Percentiles rank a stretch among this genome's conserved stretches.
Conservation (phyloP, 2,329 filamentous ascomycete genomes). For the Ramichloridium luteum region DNA sequence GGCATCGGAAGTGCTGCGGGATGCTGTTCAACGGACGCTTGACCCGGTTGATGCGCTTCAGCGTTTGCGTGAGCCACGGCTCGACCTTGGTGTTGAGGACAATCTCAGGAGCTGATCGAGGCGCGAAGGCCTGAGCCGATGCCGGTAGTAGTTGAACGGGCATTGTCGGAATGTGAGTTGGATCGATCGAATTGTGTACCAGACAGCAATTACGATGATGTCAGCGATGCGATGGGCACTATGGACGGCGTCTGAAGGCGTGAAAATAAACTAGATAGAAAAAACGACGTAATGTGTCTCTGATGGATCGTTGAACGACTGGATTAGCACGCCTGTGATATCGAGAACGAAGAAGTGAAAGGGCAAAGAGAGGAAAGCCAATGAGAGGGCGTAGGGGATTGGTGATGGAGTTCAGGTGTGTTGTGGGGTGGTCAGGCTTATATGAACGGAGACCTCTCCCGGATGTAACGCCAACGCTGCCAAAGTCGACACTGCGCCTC, state of each 20-base stretch:
- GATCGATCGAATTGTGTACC: constrained; percentile 10
- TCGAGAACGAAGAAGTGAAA: constrained; percentile 14
- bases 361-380: constrained; percentile 14
- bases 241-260: constrained; percentile 15
- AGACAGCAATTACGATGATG: constrained; percentile 13
- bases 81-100: constrained; percentile 86
- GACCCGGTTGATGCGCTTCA: constrained; percentile 92
- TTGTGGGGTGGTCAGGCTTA: constrained; percentile 5
- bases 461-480: neutral
- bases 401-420: constrained; percentile 7
- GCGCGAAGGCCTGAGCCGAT: constrained; percentile 91
- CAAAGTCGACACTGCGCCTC: constrained; percentile 8
- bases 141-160: constrained; percentile 86
- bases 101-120: constrained; percentile 84
- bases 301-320: constrained; percentile 15
- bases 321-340: constrained; percentile 17
- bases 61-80: constrained; percentile 89
- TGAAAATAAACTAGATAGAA: constrained; percentile 12
- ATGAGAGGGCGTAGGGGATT: constrained; percentile 14
- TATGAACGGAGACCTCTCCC: constrained; percentile 5
- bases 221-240: constrained; percentile 20
- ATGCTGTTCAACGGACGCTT: constrained; percentile 97
- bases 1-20: constrained; percentile 84
- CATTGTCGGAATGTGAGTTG: constrained; percentile 45
- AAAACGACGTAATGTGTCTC: constrained; percentile 21